Conservation (phyloP, 176 grass and related monocot genomes). For the Bromus sterilis region DNA sequence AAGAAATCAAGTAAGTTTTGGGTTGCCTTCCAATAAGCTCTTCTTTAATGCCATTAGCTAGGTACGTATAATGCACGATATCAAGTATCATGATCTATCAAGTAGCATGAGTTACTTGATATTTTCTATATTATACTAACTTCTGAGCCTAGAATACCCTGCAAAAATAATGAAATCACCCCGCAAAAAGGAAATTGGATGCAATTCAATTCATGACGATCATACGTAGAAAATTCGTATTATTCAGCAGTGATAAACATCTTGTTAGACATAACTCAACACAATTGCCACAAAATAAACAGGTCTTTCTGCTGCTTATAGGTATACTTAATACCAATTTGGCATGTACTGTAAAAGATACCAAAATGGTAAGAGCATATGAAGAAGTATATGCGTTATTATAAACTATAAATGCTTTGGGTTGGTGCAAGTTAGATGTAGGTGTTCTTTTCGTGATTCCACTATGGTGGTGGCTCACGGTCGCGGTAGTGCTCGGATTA, state of each 20-base stretch:
- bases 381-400: conserved; percentile 15
- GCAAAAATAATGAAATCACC: too few species aligned
- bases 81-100: too few species aligned
- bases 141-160: too few species aligned
- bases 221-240: not conserved
- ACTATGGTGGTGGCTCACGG: conserved; percentile 19
- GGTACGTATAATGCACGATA: too few species aligned
- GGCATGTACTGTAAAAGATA: conserved; percentile 4
- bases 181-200: too few species aligned
- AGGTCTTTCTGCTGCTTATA: not conserved
- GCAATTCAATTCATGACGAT: not conserved
- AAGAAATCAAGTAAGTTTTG: too few species aligned
- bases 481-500: conserved; percentile 26
- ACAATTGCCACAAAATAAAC: not conserved
- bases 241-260: not conserved
- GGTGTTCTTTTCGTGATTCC: conserved; percentile 19
- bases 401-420: not conserved
- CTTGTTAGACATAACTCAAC: not conserved
- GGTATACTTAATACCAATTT: conserved; percentile 8
- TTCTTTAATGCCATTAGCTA: too few species aligned
- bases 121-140: too few species aligned
- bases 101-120: too few species aligned
- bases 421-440: conserved; percentile 14
- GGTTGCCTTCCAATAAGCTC: too few species aligned
- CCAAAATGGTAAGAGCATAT: conserved; percentile 8